Percentiles rank a stretch among this genome's conserved stretches.
These are phyloP conservation scores for Ceratocystis diversiconidia DNA, from an alignment of 2,329 filamentous ascomycete species.

Conservation along the genomic window DNA sequence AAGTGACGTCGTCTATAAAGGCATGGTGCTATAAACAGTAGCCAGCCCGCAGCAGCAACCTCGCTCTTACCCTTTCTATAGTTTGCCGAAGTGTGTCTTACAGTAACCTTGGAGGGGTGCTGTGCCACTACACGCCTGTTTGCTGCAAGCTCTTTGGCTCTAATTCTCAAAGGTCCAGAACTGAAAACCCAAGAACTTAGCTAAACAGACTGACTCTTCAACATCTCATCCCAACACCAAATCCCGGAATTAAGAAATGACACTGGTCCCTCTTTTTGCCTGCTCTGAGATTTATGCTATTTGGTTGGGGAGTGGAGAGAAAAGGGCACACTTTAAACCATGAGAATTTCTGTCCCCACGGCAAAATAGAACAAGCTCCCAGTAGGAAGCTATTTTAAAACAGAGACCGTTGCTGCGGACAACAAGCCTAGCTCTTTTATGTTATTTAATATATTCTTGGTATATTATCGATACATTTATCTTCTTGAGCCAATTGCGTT, in stretches of 20 bases:
- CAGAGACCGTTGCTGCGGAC: neutral
- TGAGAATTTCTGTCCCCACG: too few species aligned
- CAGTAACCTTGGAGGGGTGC: neutral
- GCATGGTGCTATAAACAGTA: neutral
- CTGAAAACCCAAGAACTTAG: neutral
- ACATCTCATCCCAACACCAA: neutral
- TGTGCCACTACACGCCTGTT: neutral
- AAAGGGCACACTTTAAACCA: too few species aligned
- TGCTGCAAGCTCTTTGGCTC: neutral
- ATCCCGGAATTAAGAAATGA: neutral
- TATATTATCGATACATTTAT: neutral
- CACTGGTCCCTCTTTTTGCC: neutral
- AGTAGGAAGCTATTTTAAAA: neutral
- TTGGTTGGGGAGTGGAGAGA: neutral
- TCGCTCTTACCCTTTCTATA: neutral
- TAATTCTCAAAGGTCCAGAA: neutral
- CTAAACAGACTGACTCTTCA: neutral
- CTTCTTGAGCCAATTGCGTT: neutral
- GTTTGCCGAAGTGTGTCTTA: neutral
- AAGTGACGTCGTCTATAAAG: conserved; percentile 2
- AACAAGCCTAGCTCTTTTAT: neutral
- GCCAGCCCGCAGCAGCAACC: neutral
- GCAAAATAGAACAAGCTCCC: neutral
- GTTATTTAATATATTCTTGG: neutral
- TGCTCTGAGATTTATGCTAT: neutral